Percentiles rank a stretch among this genome's conserved stretches.
Evolutionary conservation across 2,329 filamentous ascomycete genomes (phyloP).

Genomic region (Catunica adiposa): DNA sequence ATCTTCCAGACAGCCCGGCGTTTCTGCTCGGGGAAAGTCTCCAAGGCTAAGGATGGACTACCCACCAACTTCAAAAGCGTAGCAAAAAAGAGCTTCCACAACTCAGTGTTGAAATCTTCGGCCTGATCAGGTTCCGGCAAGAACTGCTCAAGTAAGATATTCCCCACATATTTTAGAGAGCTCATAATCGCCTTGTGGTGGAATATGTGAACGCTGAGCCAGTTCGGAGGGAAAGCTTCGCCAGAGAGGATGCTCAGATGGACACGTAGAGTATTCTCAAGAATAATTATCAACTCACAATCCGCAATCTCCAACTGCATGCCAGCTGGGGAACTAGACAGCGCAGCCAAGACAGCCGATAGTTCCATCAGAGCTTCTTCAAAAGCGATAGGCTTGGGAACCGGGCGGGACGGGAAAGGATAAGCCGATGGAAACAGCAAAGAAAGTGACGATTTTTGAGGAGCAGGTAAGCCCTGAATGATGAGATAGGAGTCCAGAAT

Average conservation of each 20-base stretch:
- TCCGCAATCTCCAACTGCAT: constrained; percentile 62
- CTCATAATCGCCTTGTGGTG: constrained; percentile 82
- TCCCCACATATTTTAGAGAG: constrained; percentile 65
- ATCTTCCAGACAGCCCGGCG: constrained; percentile 96
- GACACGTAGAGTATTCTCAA: constrained; percentile 66
- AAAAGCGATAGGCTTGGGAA: constrained; percentile 45
- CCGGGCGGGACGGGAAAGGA: constrained; percentile 63
- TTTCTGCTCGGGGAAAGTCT: constrained; percentile 96
- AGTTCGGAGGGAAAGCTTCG: constrained; percentile 73
- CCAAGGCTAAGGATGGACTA: constrained; percentile 73
- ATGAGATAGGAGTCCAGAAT: constrained; percentile 77
- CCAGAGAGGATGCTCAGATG: constrained; percentile 79
- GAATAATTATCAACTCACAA: constrained; percentile 55
- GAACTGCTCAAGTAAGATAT: constrained; percentile 65
- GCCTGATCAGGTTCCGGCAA: constrained; percentile 82
- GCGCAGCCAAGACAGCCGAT: constrained; percentile 67
- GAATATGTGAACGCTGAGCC: constrained; percentile 87
- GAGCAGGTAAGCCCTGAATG: constrained; percentile 42
- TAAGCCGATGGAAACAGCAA: constrained; percentile 81
- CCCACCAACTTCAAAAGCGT: constrained; percentile 78
- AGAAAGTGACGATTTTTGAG: constrained; percentile 52
- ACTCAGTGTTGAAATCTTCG: constrained; percentile 76
- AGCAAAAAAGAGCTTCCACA: constrained; percentile 89
- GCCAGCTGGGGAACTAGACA: constrained; percentile 51
- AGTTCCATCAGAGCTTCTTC: constrained; percentile 83